These are phyloP conservation scores for Cymbopogon flexuosus DNA, from an alignment of 202 grass and related monocot species.

Conservation along the genomic window DNA sequence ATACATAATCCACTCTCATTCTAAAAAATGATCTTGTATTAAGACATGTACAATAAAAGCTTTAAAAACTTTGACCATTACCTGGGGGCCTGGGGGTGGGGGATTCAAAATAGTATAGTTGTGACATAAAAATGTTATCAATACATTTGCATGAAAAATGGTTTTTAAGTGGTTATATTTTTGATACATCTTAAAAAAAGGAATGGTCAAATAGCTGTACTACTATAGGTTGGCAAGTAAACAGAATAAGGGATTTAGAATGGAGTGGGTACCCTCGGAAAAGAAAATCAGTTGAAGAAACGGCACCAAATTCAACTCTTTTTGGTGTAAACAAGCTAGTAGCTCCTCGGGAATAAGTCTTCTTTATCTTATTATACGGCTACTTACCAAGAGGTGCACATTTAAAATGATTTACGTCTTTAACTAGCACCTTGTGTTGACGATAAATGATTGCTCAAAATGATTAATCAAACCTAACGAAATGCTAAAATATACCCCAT, in stretches of 20 bases:
- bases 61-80: too few species aligned
- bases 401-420: slow-evolving; percentile 21
- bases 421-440: slow-evolving; percentile 21
- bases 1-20: too few species aligned
- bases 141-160: not conserved
- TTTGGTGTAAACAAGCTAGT: not conserved
- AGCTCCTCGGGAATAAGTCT: not conserved
- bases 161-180: not conserved
- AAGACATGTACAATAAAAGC: too few species aligned
- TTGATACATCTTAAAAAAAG: not conserved
- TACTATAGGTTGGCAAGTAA: not conserved
- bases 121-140: too few species aligned
- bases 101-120: too few species aligned
- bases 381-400: slow-evolving; percentile 1
- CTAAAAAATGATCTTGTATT: too few species aligned
- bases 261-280: not conserved
- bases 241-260: not conserved
- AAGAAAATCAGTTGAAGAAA: not conserved
- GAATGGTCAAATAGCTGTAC: not conserved
- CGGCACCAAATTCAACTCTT: not conserved
- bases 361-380: not conserved
- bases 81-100: too few species aligned
- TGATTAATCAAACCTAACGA: slow-evolving; percentile 27
- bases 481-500: not conserved
- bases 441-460: slow-evolving; percentile 32